Evolutionary conservation across 305 asterid species (phyloP).

Genomic region (Petunia hybrid): DNA sequence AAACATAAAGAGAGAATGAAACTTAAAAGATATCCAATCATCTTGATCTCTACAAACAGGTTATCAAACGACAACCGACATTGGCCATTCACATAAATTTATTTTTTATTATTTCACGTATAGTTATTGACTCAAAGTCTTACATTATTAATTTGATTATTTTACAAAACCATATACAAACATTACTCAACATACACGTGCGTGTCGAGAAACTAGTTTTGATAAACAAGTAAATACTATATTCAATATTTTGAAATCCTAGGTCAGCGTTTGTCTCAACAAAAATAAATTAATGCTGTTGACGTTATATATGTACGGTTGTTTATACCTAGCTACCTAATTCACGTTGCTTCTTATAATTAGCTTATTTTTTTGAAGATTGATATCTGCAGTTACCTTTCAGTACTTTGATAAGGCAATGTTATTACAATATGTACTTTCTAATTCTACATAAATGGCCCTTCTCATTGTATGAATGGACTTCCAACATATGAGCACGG

Average conservation of each 20-base stretch:
- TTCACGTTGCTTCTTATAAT: neutral
- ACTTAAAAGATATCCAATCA: too few species aligned
- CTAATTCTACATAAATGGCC: neutral
- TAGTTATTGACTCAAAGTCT: too few species aligned
- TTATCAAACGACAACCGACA: too few species aligned
- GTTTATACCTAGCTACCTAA: constrained; percentile 24
- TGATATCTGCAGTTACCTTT: constrained; percentile 13
- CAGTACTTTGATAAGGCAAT: neutral
- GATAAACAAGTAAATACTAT: neutral
- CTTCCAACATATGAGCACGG: neutral
- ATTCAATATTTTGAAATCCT: neutral
- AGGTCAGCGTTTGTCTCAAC: neutral
- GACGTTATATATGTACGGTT: neutral
- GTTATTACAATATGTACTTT: neutral
- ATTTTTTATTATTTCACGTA: too few species aligned
- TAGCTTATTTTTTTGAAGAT: neutral
- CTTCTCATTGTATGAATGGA: neutral
- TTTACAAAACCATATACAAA: too few species aligned
- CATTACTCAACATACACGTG: too few species aligned
- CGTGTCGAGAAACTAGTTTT: too few species aligned
- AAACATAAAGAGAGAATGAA: too few species aligned
- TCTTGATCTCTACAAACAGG: too few species aligned
- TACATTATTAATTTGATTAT: too few species aligned
- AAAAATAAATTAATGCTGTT: neutral
- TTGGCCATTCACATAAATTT: too few species aligned